phyloP scores from a whole-genome alignment of 345 rosid genomes.

The Punica granatum region DNA sequence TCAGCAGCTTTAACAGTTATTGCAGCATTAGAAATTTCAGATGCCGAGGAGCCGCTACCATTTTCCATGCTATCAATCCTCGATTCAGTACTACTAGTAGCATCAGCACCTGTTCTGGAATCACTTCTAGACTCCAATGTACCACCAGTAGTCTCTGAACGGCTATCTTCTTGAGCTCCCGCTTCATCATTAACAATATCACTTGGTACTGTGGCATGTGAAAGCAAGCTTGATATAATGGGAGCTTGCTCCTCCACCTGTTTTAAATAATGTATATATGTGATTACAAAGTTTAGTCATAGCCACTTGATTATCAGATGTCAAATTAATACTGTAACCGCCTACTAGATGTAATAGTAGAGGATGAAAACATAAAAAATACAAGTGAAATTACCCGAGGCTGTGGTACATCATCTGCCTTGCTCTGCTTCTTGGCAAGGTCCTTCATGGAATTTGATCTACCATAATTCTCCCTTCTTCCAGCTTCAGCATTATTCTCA shows the following conservation, averaged over 20 bases:
- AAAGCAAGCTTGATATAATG: conserved; percentile 11
- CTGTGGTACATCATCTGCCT: conserved; percentile 2
- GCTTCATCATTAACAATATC: conserved; percentile 24
- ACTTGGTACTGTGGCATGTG: conserved; percentile 18
- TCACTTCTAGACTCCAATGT: conserved; percentile 16
- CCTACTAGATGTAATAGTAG: not conserved
- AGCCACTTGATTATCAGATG: not conserved
- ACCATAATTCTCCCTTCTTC: conserved; percentile 31
- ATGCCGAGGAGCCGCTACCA: conserved; percentile 17
- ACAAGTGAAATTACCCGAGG: not conserved
- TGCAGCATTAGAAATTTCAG: conserved; percentile 19
- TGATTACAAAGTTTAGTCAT: not conserved
- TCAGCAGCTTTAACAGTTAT: conserved; percentile 16
- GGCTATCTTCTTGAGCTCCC: conserved; percentile 21
- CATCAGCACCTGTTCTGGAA: conserved; percentile 15
- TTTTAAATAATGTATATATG: not conserved
- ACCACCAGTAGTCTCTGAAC: conserved; percentile 21
- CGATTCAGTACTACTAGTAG: conserved; percentile 21
- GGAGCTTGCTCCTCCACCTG: conserved; percentile 33
- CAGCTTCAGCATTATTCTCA: conserved; percentile 21
- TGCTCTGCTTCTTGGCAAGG: conserved; percentile 33
- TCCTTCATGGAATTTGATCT: conserved; percentile 51
- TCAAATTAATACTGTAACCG: not conserved
- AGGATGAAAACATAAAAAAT: not conserved
- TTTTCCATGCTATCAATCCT: conserved; percentile 23